Percentiles rank a stretch among this genome's conserved stretches.
These are phyloP conservation scores for Aphanocladium album DNA, from an alignment of 2,329 filamentous ascomycete species.

Conservation along the genomic window DNA sequence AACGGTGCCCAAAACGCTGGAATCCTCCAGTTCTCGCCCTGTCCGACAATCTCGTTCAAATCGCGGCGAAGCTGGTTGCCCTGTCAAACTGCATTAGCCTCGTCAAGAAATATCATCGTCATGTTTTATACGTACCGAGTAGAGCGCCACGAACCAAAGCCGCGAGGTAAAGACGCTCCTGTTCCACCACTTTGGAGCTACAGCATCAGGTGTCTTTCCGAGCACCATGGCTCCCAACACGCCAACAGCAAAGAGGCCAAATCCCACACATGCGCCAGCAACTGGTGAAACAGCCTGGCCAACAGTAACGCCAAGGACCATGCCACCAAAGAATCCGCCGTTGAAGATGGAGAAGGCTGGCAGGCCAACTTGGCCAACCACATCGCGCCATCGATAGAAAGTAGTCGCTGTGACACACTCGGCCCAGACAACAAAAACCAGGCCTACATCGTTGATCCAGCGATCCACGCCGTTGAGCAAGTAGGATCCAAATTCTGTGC, in stretches of 20 bases:
- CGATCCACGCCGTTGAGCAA: constrained; percentile 49
- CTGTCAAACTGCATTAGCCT: constrained; percentile 23
- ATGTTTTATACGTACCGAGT: constrained; percentile 40
- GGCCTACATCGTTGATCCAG: constrained; percentile 50
- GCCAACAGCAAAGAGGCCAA: constrained; percentile 45
- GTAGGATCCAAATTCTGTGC: constrained; percentile 53
- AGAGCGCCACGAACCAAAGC: constrained; percentile 51
- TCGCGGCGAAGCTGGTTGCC: constrained; percentile 52
- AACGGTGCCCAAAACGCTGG: constrained; percentile 46
- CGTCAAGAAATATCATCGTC: not conserved
- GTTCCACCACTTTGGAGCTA: constrained; percentile 38
- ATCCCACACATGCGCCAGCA: constrained; percentile 46
- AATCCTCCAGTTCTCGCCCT: constrained; percentile 52
- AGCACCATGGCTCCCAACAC: constrained; percentile 34
- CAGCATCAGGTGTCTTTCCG: constrained; percentile 36
- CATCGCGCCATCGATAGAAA: constrained; percentile 47
- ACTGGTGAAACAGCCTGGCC: constrained; percentile 40
- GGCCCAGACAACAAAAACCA: constrained; percentile 51
- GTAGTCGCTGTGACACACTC: constrained; percentile 48
- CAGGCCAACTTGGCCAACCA: constrained; percentile 39
- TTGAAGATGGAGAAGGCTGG: constrained; percentile 42
- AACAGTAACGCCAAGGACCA: constrained; percentile 45
- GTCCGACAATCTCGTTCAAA: constrained; percentile 49
- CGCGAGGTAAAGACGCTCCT: constrained; percentile 31
- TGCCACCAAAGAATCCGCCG: constrained; percentile 47